Conservation (phyloP, 2,329 filamentous ascomycete genomes). For the Cladophialophora exuberans region DNA sequence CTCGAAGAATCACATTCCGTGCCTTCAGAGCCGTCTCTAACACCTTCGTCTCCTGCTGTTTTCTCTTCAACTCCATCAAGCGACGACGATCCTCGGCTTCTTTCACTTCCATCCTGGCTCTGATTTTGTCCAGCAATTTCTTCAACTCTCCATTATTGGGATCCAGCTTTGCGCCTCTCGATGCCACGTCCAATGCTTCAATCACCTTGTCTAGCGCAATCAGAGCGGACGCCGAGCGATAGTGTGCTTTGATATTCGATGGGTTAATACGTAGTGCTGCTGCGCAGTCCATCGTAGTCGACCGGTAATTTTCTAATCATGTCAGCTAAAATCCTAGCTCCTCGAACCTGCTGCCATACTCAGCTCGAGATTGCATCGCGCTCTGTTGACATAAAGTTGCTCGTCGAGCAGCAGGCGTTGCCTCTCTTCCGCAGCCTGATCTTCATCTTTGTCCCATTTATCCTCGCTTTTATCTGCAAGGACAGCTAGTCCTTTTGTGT, state of each 20-base stretch:
- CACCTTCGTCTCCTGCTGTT: slow-evolving; percentile 60
- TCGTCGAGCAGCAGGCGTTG: slow-evolving; percentile 70
- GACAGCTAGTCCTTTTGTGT: slow-evolving; percentile 80
- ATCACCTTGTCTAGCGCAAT: slow-evolving; percentile 75
- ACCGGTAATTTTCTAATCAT: slow-evolving; percentile 76
- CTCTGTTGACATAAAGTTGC: slow-evolving; percentile 81
- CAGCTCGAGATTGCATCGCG: slow-evolving; percentile 84
- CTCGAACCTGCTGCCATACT: slow-evolving; percentile 50
- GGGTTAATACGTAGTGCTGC: slow-evolving; percentile 77
- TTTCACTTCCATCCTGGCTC: slow-evolving; percentile 59
- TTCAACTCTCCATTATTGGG: slow-evolving; percentile 68
- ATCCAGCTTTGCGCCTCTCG: slow-evolving; percentile 74
- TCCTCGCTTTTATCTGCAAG: slow-evolving; percentile 56
- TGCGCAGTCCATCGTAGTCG: slow-evolving; percentile 82
- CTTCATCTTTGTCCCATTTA: slow-evolving; percentile 55
- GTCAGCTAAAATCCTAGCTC: slow-evolving; percentile 28
- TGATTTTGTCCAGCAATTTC: slow-evolving; percentile 65
- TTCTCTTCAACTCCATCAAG: slow-evolving; percentile 49
- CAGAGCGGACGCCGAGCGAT: slow-evolving; percentile 78
- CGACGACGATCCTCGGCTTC: slow-evolving; percentile 61
- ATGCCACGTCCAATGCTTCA: slow-evolving; percentile 80
- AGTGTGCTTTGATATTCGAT: slow-evolving; percentile 85
- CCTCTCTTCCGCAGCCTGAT: slow-evolving; percentile 61
- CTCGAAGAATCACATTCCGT: slow-evolving; percentile 69
- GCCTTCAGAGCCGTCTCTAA: slow-evolving; percentile 69